Percentiles rank a stretch among this genome's conserved stretches.
phyloP scores from a whole-genome alignment of 1,284 basidiomycete species.

The Bondarzewia mesenterica region DNA sequence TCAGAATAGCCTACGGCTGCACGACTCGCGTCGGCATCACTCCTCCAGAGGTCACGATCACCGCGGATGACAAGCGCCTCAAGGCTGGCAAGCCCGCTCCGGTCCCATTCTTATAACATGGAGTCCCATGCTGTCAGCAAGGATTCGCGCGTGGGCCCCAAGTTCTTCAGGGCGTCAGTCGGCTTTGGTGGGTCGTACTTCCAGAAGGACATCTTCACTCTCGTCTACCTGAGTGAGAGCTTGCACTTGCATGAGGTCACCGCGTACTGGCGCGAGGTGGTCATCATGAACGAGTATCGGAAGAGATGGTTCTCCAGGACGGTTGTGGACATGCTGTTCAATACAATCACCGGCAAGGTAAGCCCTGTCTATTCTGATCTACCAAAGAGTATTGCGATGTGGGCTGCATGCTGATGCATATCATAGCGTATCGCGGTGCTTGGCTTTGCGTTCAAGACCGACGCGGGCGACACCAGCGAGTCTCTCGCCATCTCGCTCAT shows the following conservation, averaged over 20 bases:
- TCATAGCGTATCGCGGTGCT: slow-evolving; percentile 88
- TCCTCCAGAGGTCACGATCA: slow-evolving; percentile 68
- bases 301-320: slow-evolving; percentile 86
- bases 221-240: slow-evolving; percentile 94
- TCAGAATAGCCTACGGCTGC: slow-evolving; percentile 49
- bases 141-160: slow-evolving; percentile 89
- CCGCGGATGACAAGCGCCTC: slow-evolving; percentile 67
- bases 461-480: slow-evolving; percentile 96
- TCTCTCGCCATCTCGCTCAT: slow-evolving; percentile 94
- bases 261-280: slow-evolving; percentile 94
- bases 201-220: slow-evolving; percentile 98
- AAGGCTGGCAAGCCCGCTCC: slow-evolving; percentile 63
- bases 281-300: slow-evolving; percentile 95
- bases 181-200: slow-evolving; percentile 99
- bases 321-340: slow-evolving; percentile 94
- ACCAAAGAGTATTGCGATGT: background rate
- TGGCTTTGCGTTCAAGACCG: slow-evolving; percentile 94
- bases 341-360: slow-evolving; percentile 92
- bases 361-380: slow-evolving; percentile 23
- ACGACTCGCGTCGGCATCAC: slow-evolving; percentile 68
- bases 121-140: slow-evolving; percentile 90
- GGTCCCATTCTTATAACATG: slow-evolving; percentile 70
- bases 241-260: slow-evolving; percentile 96
- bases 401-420: background rate
- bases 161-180: slow-evolving; percentile 92